Percentiles rank a stretch among this genome's conserved stretches.
Evolutionary conservation across 2,329 filamentous ascomycete species (phyloP).

Genomic region (Aspergillus proliferans): DNA sequence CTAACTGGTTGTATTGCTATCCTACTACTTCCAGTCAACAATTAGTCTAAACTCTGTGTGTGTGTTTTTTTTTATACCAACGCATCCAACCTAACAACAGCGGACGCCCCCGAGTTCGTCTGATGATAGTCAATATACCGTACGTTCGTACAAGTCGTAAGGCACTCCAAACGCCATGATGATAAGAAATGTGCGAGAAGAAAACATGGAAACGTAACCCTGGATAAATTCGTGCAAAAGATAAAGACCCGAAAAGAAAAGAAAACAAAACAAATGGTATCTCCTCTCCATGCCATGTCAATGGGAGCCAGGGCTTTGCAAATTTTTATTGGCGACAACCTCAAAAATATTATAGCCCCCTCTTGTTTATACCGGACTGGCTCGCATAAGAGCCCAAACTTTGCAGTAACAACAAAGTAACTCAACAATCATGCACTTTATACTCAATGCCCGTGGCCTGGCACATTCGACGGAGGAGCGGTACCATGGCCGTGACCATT

Average conservation of each 20-base stretch:
- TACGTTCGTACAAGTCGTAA: constrained; percentile 24
- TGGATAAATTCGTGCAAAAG: background rate
- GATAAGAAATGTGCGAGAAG: constrained; percentile 9
- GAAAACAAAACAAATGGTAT: constrained; percentile 7
- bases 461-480: constrained; percentile 44
- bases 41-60: background rate
- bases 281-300: constrained; percentile 4
- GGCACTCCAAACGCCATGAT: constrained; percentile 22
- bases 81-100: background rate
- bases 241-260: constrained; percentile 4
- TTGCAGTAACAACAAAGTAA: background rate
- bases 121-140: background rate
- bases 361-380: background rate
- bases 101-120: too few species aligned
- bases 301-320: background rate
- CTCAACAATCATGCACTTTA: background rate
- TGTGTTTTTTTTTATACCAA: background rate
- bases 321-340: background rate
- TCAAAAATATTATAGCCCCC: background rate
- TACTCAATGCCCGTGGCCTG: constrained; percentile 31
- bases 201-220: background rate
- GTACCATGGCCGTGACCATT: constrained; percentile 17
- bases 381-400: background rate
- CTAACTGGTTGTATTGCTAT: background rate
- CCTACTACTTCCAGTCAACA: background rate